Percentiles rank a stretch among this genome's conserved stretches.
Conservation (phyloP, 306 rosid genomes). For the Corylus americana region DNA sequence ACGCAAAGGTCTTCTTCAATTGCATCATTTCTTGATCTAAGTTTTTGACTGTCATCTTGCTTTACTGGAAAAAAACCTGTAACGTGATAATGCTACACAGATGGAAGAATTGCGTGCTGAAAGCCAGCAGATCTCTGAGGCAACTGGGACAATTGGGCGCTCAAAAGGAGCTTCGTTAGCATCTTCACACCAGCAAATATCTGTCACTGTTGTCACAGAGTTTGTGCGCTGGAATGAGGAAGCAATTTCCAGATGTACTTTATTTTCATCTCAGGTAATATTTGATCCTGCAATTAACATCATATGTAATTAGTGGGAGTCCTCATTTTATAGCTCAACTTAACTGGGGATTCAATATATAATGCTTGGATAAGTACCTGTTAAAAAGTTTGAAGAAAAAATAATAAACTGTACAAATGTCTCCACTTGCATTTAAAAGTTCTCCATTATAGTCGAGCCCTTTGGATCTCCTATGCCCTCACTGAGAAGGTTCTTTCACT, state of each 20-base stretch:
- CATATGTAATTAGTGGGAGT: background rate
- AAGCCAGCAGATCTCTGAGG: constrained; percentile 74
- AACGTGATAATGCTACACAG: constrained; percentile 43
- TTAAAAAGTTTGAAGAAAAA: background rate
- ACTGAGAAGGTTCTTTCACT: background rate
- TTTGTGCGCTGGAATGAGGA: constrained; percentile 99
- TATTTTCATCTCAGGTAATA: constrained; percentile 88
- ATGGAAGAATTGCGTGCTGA: constrained; percentile 90
- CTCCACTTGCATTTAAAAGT: background rate
- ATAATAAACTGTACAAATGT: background rate
- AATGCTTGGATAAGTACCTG: background rate
- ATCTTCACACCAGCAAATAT: constrained; percentile 89
- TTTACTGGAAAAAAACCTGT: constrained; percentile 26
- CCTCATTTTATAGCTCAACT: background rate
- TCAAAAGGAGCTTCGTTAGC: constrained; percentile 77
- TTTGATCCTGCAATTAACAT: constrained; percentile 22
- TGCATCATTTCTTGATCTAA: constrained; percentile 9
- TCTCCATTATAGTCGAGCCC: background rate
- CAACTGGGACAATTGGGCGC: constrained; percentile 90
- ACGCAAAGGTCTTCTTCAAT: constrained; percentile 69
- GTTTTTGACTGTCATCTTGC: constrained; percentile 24
- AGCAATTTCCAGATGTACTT: constrained; percentile 90
- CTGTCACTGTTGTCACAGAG: constrained; percentile 97
- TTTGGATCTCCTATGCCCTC: background rate
- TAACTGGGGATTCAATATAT: background rate